Base-by-base conservation (phyloP, 257 asterid genomes). In the Rehmannia glutinosa region DNA sequence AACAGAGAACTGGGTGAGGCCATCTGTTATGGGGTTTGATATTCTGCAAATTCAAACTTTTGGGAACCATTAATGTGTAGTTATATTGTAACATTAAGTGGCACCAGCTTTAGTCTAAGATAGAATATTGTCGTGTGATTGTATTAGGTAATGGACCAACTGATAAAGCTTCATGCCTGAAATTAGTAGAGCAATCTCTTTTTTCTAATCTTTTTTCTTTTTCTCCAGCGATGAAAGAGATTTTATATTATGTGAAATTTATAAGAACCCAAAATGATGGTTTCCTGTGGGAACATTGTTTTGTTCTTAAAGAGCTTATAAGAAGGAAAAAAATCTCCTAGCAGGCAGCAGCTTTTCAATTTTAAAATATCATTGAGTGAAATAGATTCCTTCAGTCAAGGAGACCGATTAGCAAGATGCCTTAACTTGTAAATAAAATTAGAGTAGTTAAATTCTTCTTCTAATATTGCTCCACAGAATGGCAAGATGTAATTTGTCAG, bases 1-100 rank as follows among this genome's bases (percentile, higher is more conserved):
- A 91, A 76, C 95, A 83, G 28, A 84, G 89, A 74, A 86, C 97
- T 58, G 97, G 97, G 95, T 91, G 77, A 80, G 82, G 59, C 68
- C 58, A n/a, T 35, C 6, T 12, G 8, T 67, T 43, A 7, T 60
- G 56, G 11, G 59, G 78, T 49, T 64, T 20, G 16, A 3, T 42
- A 42, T 68, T 57, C 66, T 74, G 53, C 50, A 16, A 36, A 41
- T 24, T 61, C 66, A 25, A 13, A 20, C 63, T 62, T 21, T 28
- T 38, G 27, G 1, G 32, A 45, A 11, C 46, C 60, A 38, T 67
- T 62, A 27, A 2, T 57, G n/a, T n/a, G n/a, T n/a, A n/a, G n/a
- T n/a, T n/a, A n/a, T n/a, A n/a, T n/a, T n/a, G n/a, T n/a, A n/a
- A n/a, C n/a, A n/a, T n/a, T n/a, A n/a, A n/a, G n/a, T n/a, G n/a